Evolutionary conservation across 768 basidiomycete species (phyloP).

Genomic region (Lactarius trivialis): DNA sequence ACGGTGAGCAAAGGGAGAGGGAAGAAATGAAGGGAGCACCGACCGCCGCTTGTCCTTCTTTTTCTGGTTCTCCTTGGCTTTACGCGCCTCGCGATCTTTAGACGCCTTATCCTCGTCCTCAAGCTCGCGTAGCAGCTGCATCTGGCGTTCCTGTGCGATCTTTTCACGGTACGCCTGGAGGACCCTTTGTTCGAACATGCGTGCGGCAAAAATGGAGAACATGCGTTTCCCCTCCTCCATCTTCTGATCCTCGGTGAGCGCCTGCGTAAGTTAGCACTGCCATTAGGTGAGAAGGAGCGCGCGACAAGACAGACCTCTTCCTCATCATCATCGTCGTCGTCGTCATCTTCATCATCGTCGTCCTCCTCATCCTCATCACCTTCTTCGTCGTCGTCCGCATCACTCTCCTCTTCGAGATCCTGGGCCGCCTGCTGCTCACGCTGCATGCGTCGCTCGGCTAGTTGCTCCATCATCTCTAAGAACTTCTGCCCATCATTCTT

Average conservation of each 20-base stretch:
- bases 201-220: conserved; percentile 99
- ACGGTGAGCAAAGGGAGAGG: conserved; percentile 8
- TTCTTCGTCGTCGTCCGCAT: conserved; percentile 46
- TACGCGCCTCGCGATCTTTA: conserved; percentile 86
- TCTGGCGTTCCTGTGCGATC: conserved; percentile 92
- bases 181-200: conserved; percentile 99
- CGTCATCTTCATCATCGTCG: conserved; percentile 46
- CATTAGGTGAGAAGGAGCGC: conserved; percentile 10
- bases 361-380: conserved; percentile 46
- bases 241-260: conserved; percentile 93
- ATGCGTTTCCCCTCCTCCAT: conserved; percentile 99
- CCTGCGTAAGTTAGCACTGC: conserved; percentile 33
- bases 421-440: conserved; percentile 65
- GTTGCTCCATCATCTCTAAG: conserved; percentile 99
- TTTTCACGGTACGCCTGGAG: conserved; percentile 94
- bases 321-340: conserved; percentile 46
- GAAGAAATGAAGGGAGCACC: conserved; percentile 22
- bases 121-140: conserved; percentile 87
- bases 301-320: conserved; percentile 24
- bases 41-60: conserved; percentile 99
- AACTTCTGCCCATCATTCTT: conserved; percentile 99
- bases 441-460: conserved; percentile 90
- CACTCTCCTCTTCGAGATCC: conserved; percentile 41
- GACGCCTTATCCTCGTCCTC: conserved; percentile 89
- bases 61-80: conserved; percentile 91